Percentiles rank a stretch among this genome's conserved stretches.
Evolutionary conservation across 2,329 filamentous ascomycete genomes (phyloP).

Genomic region (Sordariomycetes sp.): DNA sequence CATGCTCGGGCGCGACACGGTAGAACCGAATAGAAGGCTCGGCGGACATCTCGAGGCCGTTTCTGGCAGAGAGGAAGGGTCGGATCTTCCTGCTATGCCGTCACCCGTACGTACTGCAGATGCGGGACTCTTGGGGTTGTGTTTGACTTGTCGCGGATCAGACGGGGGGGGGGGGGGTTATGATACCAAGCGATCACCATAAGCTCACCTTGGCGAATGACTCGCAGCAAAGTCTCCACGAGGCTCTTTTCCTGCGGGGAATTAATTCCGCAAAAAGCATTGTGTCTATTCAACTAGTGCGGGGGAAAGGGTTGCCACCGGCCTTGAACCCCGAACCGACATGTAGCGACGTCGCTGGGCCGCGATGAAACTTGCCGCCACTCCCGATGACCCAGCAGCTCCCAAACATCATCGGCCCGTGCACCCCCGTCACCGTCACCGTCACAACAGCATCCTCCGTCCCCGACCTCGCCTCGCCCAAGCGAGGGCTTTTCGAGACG

Average conservation of each 20-base stretch:
- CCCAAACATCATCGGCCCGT: not conserved
- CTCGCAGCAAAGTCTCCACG: not conserved
- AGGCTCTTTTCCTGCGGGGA: not conserved
- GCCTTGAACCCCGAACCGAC: not conserved
- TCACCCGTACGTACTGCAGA: not conserved
- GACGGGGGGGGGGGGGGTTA: slow-evolving; percentile 3
- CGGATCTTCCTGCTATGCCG: not conserved
- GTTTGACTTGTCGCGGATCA: slow-evolving; percentile 10
- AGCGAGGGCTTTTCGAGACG: not conserved
- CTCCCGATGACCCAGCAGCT: not conserved
- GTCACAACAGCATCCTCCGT: not conserved
- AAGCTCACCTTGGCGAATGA: not conserved
- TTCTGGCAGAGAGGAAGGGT: not conserved
- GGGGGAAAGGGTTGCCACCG: not conserved
- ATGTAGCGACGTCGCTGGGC: not conserved
- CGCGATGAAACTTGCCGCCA: not conserved
- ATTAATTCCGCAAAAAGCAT: not conserved
- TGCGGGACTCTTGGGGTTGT: not conserved
- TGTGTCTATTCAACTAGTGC: not conserved
- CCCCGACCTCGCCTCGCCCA: not conserved
- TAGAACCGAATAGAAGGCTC: not conserved
- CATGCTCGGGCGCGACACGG: not conserved
- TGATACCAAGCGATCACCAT: not conserved
- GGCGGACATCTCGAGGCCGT: not conserved
- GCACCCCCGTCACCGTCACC: not conserved